Evolutionary conservation across 1,284 basidiomycete species (phyloP), one percentile per base, ranked within the genome.

Genomic region (Filobasidium uniguttulatum): DNA sequence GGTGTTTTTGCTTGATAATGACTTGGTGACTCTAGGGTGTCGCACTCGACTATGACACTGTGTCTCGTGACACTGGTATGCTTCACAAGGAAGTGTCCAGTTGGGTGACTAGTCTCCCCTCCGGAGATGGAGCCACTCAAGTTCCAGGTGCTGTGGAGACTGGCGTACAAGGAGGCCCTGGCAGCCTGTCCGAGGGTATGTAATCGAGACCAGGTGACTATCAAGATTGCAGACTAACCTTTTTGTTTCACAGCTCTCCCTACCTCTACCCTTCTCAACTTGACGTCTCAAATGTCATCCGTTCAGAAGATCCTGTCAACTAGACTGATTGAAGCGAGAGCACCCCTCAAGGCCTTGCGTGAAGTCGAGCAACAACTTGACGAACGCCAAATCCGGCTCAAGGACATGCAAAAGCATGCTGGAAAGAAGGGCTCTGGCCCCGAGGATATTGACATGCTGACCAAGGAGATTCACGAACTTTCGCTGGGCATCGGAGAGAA

Each of bases 221-320:
- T 1, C 2, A n/a, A 19, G 22, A 15, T 20, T 9, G 5, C 23
- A 12, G 7, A 14, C 31, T 50, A 20, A 50, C 34, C 9, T 12
- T 4, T n/a, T 20, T 1, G 2, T 12, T 5, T 35, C 8, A 10
- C 28, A 54, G 53, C 53, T 5, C 45, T 46, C 33, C 48, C 48
- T 7, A 50, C 53, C 15, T 40, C 43, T 19, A 54, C 53, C 22
- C 48, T 54, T 17, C 46, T 50, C 38, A 50, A 50, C n/a, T 28
- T 54, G 22, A 54, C 53, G 8, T 40, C 38, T 29, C 53, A 54
- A 23, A 34, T 54, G 19, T 50, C 49, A 9, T 50, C 49, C 22
- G 17, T 48, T 14, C 53, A 54, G 35, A 54, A 54, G 46, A 26
- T 54, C 40, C 46, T 54, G 6, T 44, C 44, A 9, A 54, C 53